These are phyloP conservation scores for Cyberlindnera mrakii DNA, from an alignment of 805 yeast species.

Conservation along the genomic window DNA sequence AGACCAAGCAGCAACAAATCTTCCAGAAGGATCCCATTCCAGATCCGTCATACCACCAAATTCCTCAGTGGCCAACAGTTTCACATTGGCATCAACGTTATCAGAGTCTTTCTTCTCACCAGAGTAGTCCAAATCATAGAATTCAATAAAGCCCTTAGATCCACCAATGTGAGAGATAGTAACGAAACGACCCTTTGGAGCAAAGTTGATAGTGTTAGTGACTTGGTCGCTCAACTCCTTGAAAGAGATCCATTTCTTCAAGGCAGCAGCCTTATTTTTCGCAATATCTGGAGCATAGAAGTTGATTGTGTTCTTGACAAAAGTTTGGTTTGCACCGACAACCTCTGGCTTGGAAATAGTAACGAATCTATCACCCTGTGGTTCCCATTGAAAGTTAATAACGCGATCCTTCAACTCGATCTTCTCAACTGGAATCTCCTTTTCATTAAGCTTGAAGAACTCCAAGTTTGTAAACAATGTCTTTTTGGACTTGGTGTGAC, in stretches of 20 bases:
- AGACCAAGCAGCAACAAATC: constrained; percentile 85
- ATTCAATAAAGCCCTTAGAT: constrained; percentile 63
- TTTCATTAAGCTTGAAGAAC: constrained; percentile 81
- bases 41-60: constrained; percentile 76
- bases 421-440: constrained; percentile 90
- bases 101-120: constrained; percentile 50
- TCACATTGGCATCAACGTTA: constrained; percentile 27
- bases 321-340: constrained; percentile 50
- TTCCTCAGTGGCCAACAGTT: constrained; percentile 48
- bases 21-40: constrained; percentile 95
- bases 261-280: constrained; percentile 36
- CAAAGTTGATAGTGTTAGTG: constrained; percentile 73
- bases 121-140: constrained; percentile 80
- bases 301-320: constrained; percentile 57
- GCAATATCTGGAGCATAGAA: constrained; percentile 78
- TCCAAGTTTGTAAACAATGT: constrained; percentile 87
- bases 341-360: constrained; percentile 59
- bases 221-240: constrained; percentile 55
- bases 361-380: constrained; percentile 81
- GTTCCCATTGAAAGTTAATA: constrained; percentile 92
- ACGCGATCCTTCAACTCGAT: constrained; percentile 89
- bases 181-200: constrained; percentile 90
- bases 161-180: constrained; percentile 40
- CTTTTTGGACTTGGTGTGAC: constrained; percentile 94
- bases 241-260: constrained; percentile 53